Evolutionary conservation across 2,329 filamentous ascomycete species (phyloP), one percentile per base, ranked within the genome.

Genomic region (Epichloe baconii): DNA sequence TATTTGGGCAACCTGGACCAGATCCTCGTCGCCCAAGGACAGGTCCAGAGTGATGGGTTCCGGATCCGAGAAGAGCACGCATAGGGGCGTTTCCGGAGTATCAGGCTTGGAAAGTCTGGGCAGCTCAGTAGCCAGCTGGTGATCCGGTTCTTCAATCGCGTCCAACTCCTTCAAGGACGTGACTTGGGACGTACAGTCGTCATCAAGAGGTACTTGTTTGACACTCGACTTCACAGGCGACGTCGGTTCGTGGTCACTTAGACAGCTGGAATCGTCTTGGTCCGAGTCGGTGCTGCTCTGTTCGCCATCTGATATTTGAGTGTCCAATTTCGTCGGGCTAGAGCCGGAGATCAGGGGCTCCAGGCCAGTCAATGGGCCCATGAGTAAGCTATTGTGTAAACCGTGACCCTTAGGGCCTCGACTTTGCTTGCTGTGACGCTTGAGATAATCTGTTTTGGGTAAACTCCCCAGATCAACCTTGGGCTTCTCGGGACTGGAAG

Each of bases 1-100:
- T 38, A 87, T 77, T 58, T 88, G 85, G 0, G 82, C 83, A 26
- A 85, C 73, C 48, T 79, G 78, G 36, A 88, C 79, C 53, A 78
- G 72, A 41, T 85, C 81, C 3, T 80, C 75, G 50, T 83, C 79
- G 1, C 71, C 66, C 15, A 75, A 62, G 10, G 69, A 65, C 23
- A 74, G 60, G 23, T 75, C 71, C 10, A 73, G 58, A 35, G 66
- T 63, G 1, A 73, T 63, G 10, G 79, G 79, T 57, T 83, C 77
- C 5, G 78, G 75, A 23, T 82, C 78, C 2, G 75, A 73, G 57
- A 83, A 81, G 57, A 80, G 78, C 45, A 70, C 74, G 3, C 72
- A 65, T 15, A 83, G 65, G 0, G 79, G 64, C 10, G 76, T 61
- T 44, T 80, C 76, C 7, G 71, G 66, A 0, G 69, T 64, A 19